Base-by-base conservation (phyloP, 2,329 filamentous ascomycete genomes). In the Cadophora luteo-olivacea region DNA sequence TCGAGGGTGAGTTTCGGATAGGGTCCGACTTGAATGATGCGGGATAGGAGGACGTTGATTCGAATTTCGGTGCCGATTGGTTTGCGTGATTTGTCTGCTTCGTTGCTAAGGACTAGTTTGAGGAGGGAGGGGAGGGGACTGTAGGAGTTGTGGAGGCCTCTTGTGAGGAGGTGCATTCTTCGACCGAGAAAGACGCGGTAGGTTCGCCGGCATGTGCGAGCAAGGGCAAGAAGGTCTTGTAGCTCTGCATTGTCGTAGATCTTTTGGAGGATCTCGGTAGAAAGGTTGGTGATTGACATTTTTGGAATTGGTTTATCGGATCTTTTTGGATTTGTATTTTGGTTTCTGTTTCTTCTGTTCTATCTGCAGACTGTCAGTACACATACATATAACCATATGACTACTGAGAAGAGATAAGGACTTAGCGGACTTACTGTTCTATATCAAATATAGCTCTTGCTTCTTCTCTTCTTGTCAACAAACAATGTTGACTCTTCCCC, bases 261-360 rank as follows among this genome's bases (percentile, higher is more conserved):
- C 66, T 71, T 75, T 62, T 77, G 75, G 12, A 77, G 68, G 65
- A 77, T 61, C 71, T 77, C 76, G n/a, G 75, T 77, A 32, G 76
- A 76, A 61, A 77, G 72, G 60, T 68, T 58, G 51, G 67, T 73
- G 65, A 75, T 73, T 38, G 74, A 72, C 75, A 77, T 77, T 24
- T 55, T 75, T 69, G 51, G 24, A 54, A 33, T 32, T 68, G 29
- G 52, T 55, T 32, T 70, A 57, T 60, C 52, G 55, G 63, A 60
- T 41, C 48, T 36, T 29, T 51, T 48, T 70, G 49, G 55, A 25
- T 58, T 49, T 49, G 45, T 49, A 49, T 49, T 49, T 22, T 49
- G 19, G 19, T n/a, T 49, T 49, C 6, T 49, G 4, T 49, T 67
- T 64, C 16, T 61, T 52, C 22, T 64, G 36, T 61, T 67, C 66